Evolutionary conservation across 805 yeast species (phyloP).

Genomic region (Candida suzukii): DNA sequence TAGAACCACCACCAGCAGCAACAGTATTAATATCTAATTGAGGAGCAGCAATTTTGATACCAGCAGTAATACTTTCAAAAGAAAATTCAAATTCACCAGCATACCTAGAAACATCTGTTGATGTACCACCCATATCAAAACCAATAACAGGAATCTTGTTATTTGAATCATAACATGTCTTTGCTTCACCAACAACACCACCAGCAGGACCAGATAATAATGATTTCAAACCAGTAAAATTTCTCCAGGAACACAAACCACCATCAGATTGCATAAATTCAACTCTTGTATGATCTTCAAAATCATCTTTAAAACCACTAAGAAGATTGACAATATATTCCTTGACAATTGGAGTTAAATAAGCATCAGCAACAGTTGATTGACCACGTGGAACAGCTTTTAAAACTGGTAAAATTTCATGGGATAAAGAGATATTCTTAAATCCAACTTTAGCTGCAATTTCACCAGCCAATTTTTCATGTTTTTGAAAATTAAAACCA

Average conservation of each 20-base stretch:
- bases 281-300: conserved; percentile 48
- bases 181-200: conserved; percentile 90
- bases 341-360: conserved; percentile 71
- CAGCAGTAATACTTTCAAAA: conserved; percentile 79
- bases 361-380: conserved; percentile 67
- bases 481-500: conserved; percentile 64
- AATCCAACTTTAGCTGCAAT: conserved; percentile 65
- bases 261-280: conserved; percentile 97
- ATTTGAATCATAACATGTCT: conserved; percentile 59
- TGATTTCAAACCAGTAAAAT: conserved; percentile 82
- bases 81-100: conserved; percentile 70
- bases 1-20: too few relatives aligned
- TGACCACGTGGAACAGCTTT: conserved; percentile 69
- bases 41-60: conserved; percentile 76
- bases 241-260: conserved; percentile 77
- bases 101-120: conserved; percentile 76
- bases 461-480: conserved; percentile 52
- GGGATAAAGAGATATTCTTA: conserved; percentile 55
- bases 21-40: conserved; percentile 77
- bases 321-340: conserved; percentile 43
- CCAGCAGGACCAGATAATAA: conserved; percentile 97
- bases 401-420: conserved; percentile 70
- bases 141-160: conserved; percentile 62
- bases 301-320: conserved; percentile 54
- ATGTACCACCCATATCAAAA: conserved; percentile 89